Percentiles rank a stretch among this genome's conserved stretches.
phyloP scores from a whole-genome alignment of 306 rosid genomes.

The Urtica urens region DNA sequence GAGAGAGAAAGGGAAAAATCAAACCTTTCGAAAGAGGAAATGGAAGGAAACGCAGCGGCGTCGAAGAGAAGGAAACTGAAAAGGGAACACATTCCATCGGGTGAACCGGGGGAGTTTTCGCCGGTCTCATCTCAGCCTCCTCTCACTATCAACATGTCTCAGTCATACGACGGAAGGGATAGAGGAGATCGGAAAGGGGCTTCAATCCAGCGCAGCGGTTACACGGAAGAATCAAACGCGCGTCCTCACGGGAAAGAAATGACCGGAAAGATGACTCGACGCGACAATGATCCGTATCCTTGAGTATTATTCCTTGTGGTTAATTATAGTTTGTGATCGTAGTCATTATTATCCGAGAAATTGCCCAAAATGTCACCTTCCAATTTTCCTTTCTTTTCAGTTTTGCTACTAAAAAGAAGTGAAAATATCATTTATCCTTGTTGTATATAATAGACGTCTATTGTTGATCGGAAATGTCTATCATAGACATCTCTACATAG shows the following conservation, averaged over 20 bases:
- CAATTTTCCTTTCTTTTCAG: too few species aligned
- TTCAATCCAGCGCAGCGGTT: slow-evolving; percentile 44
- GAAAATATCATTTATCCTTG: not conserved
- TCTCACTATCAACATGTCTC: slow-evolving; percentile 41
- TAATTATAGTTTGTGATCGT: too few species aligned
- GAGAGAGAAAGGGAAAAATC: slow-evolving; percentile 72
- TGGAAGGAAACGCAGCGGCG: slow-evolving; percentile 58
- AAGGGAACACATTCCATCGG: slow-evolving; percentile 65
- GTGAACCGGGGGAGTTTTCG: slow-evolving; percentile 86
- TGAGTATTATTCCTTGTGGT: not conserved
- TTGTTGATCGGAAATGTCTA: too few species aligned
- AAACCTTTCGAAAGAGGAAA: slow-evolving; percentile 65
- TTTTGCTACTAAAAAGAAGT: too few species aligned
- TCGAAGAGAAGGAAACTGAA: slow-evolving; percentile 90
- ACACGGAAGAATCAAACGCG: slow-evolving; percentile 65
- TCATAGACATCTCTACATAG: too few species aligned
- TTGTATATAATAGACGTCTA: not conserved
- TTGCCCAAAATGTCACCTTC: too few species aligned
- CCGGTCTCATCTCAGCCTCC: slow-evolving; percentile 76
- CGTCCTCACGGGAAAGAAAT: slow-evolving; percentile 81
- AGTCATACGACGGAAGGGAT: slow-evolving; percentile 77
- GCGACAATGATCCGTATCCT: slow-evolving; percentile 94
- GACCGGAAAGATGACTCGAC: slow-evolving; percentile 73
- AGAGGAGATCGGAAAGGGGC: slow-evolving; percentile 89
- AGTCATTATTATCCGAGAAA: not conserved